Evolutionary conservation across 805 yeast genomes (phyloP).

Genomic region (Cyberlindnera petersonii): DNA sequence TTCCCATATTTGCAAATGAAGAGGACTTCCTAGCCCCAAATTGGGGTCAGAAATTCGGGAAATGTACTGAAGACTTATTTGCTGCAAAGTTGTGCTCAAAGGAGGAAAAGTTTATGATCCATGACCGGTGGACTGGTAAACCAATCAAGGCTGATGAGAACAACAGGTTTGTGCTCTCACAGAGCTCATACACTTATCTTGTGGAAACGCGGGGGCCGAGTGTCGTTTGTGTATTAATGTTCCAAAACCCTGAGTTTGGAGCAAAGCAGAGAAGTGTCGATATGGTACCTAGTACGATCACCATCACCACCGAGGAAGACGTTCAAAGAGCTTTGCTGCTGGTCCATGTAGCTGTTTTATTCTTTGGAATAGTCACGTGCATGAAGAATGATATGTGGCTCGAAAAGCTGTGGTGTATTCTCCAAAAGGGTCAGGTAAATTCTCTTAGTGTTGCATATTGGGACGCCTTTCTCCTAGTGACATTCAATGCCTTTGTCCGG

Average conservation of each 20-base stretch:
- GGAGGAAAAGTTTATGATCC: neutral
- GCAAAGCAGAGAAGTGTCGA: slow-evolving; percentile 1
- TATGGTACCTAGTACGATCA: no score
- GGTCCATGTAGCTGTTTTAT: neutral
- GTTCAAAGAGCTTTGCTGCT: neutral
- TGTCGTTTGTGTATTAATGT: slow-evolving; percentile 2
- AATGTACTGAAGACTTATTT: slow-evolving; percentile 5
- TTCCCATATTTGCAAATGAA: slow-evolving; percentile 3
- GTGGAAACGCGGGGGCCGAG: neutral
- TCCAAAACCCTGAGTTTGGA: slow-evolving; percentile 2
- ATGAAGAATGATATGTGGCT: no score
- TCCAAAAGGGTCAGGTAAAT: no score
- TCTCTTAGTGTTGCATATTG: no score
- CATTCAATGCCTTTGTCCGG: neutral
- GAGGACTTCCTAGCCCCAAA: neutral
- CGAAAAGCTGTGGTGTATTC: no score
- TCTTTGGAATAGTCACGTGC: no score
- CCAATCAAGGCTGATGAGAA: neutral
- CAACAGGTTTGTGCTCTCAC: slow-evolving; percentile 5
- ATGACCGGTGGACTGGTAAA: neutral
- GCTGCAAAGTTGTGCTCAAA: slow-evolving; percentile 1
- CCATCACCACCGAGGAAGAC: neutral
- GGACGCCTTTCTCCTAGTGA: no score
- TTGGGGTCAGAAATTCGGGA: slow-evolving; percentile 6
- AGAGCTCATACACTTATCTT: neutral